Conservation (phyloP, 164 flowering plant genomes). For the Piper betle region DNA sequence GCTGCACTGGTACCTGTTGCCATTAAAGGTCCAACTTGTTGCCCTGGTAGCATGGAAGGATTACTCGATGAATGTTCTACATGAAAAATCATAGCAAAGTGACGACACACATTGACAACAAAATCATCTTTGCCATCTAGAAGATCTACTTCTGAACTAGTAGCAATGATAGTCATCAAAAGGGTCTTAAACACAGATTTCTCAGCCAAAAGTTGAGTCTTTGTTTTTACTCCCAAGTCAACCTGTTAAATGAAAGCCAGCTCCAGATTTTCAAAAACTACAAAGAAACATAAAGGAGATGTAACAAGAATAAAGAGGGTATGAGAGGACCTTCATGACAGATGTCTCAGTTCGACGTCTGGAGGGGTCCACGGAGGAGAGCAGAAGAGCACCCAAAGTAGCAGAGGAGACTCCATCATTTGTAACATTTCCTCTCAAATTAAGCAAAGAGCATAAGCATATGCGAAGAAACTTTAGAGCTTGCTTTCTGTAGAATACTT, state of each 20-base stretch:
- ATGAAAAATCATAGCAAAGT: constrained; percentile 93
- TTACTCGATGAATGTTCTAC: constrained; percentile 36
- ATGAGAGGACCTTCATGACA: constrained; percentile 56
- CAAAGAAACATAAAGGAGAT: neutral
- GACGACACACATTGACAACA: constrained; percentile 72
- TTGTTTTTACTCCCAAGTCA: constrained; percentile 97
- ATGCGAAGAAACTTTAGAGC: constrained; percentile 84
- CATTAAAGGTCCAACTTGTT: constrained; percentile 31
- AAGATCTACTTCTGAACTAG: constrained; percentile 79
- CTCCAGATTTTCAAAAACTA: neutral
- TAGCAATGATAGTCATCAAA: constrained; percentile 74
- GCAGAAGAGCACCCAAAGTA: constrained; percentile 47
- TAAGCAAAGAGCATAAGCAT: constrained; percentile 84
- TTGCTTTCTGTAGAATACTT: constrained; percentile 78
- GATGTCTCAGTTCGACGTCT: constrained; percentile 57
- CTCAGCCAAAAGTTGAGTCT: constrained; percentile 97
- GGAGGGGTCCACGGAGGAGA: constrained; percentile 59
- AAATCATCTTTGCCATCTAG: constrained; percentile 69
- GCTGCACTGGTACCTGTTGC: constrained; percentile 28
- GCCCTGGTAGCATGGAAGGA: constrained; percentile 23
- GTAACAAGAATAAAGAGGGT: neutral
- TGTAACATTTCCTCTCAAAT: constrained; percentile 59
- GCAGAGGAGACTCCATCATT: constrained; percentile 49
- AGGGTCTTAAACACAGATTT: constrained; percentile 87
- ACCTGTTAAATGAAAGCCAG: constrained; percentile 34